A percentile compares a stretch with the other conserved stretches of the same genome.
phyloP scores from a whole-genome alignment of 2,329 filamentous ascomycete genomes.

The Arthroderma sp. region DNA sequence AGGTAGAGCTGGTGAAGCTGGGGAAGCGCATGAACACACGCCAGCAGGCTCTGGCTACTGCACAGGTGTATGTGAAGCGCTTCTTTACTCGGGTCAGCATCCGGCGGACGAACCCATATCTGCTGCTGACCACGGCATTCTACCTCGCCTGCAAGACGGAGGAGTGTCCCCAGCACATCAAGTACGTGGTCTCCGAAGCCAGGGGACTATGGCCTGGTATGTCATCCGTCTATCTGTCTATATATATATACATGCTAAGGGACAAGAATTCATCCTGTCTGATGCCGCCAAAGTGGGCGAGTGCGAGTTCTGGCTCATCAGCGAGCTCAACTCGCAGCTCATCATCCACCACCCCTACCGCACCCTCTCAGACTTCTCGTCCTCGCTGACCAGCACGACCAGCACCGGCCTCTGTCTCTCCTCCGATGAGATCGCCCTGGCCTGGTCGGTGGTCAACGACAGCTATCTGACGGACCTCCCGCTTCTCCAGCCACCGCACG shows the following conservation, averaged over 20 bases:
- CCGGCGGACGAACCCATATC: constrained; percentile 81
- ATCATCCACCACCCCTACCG: constrained; percentile 88
- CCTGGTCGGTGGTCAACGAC: constrained; percentile 79
- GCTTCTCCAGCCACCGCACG: constrained; percentile 71
- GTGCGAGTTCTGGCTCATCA: constrained; percentile 87
- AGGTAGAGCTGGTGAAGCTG: constrained; percentile 50
- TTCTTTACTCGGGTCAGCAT: constrained; percentile 90
- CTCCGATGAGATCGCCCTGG: constrained; percentile 66
- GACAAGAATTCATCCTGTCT: constrained; percentile 53
- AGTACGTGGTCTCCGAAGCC: constrained; percentile 76
- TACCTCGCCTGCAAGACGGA: constrained; percentile 98
- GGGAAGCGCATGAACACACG: constrained; percentile 72
- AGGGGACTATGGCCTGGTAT: constrained; percentile 67
- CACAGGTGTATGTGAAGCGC: constrained; percentile 85
- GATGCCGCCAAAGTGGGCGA: constrained; percentile 80
- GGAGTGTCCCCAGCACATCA: constrained; percentile 91
- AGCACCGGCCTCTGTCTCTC: constrained; percentile 46
- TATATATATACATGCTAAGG: constrained; percentile 2
- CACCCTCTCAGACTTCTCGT: constrained; percentile 56
- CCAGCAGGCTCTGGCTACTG: constrained; percentile 87
- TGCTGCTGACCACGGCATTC: constrained; percentile 82
- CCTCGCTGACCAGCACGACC: constrained; percentile 21
- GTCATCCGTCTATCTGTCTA: constrained; percentile 13
- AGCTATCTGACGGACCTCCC: constrained; percentile 88
- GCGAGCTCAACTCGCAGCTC: constrained; percentile 78